A percentile compares a stretch with the other conserved stretches of the same genome.
Conservation (phyloP, 1,139 yeast genomes). For the Suhomyces atakaporum region DNA sequence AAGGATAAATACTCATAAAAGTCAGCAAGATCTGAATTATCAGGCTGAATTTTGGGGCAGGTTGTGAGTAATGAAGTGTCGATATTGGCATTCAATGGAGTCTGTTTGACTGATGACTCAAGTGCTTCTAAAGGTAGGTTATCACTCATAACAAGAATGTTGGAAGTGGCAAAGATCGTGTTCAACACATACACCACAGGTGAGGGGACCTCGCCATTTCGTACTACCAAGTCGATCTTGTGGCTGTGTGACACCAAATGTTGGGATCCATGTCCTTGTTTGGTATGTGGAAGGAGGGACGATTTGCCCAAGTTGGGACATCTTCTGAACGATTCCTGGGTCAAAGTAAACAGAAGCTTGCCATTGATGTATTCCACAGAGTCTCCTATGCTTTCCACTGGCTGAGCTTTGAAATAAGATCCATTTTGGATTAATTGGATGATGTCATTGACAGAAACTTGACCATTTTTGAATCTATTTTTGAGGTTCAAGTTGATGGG, state of each 20-base stretch:
- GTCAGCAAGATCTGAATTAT: slow-evolving; percentile 7
- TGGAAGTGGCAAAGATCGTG: not conserved
- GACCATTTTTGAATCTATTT: not conserved
- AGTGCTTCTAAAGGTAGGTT: not conserved
- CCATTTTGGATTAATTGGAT: not conserved
- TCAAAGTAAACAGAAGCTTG: slow-evolving; percentile 12
- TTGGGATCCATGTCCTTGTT: slow-evolving; percentile 26
- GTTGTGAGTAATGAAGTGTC: slow-evolving; percentile 2
- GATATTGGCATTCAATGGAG: slow-evolving; percentile 4
- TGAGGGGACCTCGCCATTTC: not conserved
- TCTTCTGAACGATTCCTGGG: slow-evolving; percentile 15
- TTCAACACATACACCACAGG: not conserved
- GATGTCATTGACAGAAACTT: not conserved
- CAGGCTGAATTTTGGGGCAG: too few species aligned
- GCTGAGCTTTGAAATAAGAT: slow-evolving; percentile 1
- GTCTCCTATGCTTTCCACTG: slow-evolving; percentile 6
- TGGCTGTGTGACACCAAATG: slow-evolving; percentile 18
- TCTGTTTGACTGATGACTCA: not conserved
- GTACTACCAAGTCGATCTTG: slow-evolving; percentile 13
- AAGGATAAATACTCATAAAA: slow-evolving; percentile 24
- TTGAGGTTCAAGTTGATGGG: not conserved
- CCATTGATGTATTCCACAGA: slow-evolving; percentile 10
- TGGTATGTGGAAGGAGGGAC: slow-evolving; percentile 18
- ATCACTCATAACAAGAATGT: not conserved
- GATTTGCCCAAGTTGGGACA: slow-evolving; percentile 18